Conservation (phyloP, 306 rosid species). For the Herpetospermum pedunculosum region DNA sequence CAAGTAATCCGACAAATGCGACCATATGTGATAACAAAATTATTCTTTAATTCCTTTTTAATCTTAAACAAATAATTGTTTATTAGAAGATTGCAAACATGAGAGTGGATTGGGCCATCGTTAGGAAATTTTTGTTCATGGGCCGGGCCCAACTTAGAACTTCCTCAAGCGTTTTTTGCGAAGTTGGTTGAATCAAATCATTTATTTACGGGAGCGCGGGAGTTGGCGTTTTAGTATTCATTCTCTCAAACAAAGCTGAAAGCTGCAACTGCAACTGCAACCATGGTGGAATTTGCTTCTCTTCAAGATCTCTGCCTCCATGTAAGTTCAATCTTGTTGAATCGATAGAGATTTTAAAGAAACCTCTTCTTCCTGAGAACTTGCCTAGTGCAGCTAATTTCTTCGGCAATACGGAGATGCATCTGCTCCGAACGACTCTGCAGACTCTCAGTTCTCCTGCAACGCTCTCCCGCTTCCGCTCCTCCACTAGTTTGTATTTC, state of each 20-base stretch:
- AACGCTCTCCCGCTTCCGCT: slow-evolving; percentile 33
- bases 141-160: neutral
- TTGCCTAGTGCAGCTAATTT: slow-evolving; percentile 36
- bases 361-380: neutral
- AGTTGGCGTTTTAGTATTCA: neutral
- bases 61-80: too few relatives aligned
- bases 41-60: too few relatives aligned
- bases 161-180: too few relatives aligned
- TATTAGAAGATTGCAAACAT: too few relatives aligned
- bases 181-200: neutral
- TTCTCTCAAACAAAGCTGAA: neutral
- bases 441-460: slow-evolving; percentile 48
- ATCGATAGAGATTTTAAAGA: neutral
- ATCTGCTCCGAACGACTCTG: slow-evolving; percentile 53
- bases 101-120: neutral
- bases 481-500: slow-evolving; percentile 36
- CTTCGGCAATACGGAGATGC: slow-evolving; percentile 69
- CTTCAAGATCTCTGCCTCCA: slow-evolving; percentile 21
- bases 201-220: slow-evolving; percentile 13
- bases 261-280: too few relatives aligned
- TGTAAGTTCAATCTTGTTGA: slow-evolving; percentile 18
- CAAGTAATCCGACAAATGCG: neutral
- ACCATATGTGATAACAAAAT: neutral
- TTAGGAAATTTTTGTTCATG: neutral
- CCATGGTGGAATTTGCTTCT: slow-evolving; percentile 33